Conservation (phyloP, 768 basidiomycete species). For the Boletus coccyginus region DNA sequence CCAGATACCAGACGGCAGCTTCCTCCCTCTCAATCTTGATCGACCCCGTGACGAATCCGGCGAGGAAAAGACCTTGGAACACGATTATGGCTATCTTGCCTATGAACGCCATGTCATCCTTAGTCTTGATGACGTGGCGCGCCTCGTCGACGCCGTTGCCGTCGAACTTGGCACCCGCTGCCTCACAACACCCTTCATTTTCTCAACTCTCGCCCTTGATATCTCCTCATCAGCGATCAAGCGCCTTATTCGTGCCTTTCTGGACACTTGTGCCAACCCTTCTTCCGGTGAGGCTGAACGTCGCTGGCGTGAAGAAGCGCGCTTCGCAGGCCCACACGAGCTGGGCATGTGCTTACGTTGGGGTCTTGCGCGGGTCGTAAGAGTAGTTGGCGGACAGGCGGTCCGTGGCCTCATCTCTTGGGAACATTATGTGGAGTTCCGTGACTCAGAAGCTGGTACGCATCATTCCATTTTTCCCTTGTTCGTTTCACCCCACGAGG, state of each 20-base stretch:
- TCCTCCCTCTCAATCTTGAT: conserved; percentile 52
- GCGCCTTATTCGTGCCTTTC: conserved; percentile 75
- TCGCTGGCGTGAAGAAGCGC: conserved; percentile 76
- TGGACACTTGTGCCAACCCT: conserved; percentile 53
- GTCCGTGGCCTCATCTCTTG: conserved; percentile 84
- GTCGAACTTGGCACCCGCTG: conserved; percentile 71
- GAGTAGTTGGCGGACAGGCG: conserved; percentile 66
- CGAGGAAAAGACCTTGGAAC: conserved; percentile 38
- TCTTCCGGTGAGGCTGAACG: conserved; percentile 42
- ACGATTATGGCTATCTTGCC: conserved; percentile 72
- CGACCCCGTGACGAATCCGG: conserved; percentile 40
- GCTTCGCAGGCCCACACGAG: conserved; percentile 82
- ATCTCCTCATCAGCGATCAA: conserved; percentile 71
- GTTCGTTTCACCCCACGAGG: conserved; percentile 25
- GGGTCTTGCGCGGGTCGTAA: conserved; percentile 79
- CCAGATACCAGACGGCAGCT: conserved; percentile 47
- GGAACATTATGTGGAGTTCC: conserved; percentile 81
- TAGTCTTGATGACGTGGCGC: conserved; percentile 68
- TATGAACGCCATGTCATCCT: conserved; percentile 73
- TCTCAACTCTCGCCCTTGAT: conserved; percentile 86
- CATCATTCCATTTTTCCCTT: conserved; percentile 21
- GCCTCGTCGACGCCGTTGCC: conserved; percentile 68
- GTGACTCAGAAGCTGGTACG: conserved; percentile 79
- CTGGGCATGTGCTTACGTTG: conserved; percentile 91
- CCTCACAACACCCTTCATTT: conserved; percentile 87